Evolutionary conservation across 805 yeast genomes (phyloP), one percentile per base, ranked within the genome.

Genomic region (Brettanomyces custersianus): DNA sequence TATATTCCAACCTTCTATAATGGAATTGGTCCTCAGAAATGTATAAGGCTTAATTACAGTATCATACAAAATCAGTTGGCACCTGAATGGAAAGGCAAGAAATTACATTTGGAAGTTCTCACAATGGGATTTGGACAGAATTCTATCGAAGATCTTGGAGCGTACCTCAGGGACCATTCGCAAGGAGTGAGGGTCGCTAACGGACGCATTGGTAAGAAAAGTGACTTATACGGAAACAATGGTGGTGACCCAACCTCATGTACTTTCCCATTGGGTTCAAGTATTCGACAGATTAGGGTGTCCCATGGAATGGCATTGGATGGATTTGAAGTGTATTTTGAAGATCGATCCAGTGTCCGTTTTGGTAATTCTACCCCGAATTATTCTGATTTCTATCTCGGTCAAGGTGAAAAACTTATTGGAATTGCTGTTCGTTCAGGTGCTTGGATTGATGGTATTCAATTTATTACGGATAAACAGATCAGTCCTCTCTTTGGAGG

Each of bases 381-480:
- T 39, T 77, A 66, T 42, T 50, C 77, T 0, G 87, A 80, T 40
- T 70, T 80, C 39, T 53, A 51, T 1, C 47, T 87, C n/a, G 60
- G 62, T 3, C 54, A 54, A 0, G 83, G 76, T 32, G 95, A 90
- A 51, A 40, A 44, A 8, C 61, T 90, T 6, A 54, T 65, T 3
- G 80, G 79, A 19, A 61, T 88, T 37, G 65, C 69, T 29, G 60
- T 86, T 31, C 66, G 94, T 44, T 65, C 75, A 29, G 97, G 97
- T 9, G 76, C 68, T 2, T 92, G 97, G 96, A 65, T 92, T 4
- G 97, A 92, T 63, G 95, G 80, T 2, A 62, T 85, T 17, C 92
- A 83, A 51, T 61, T 92, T 23, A 65, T 76, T 15, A 82, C 94
- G 3, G 63, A 60, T 38, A 81, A 80, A 2, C 63, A 77, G 41